phyloP scores from a whole-genome alignment of 2,329 filamentous ascomycete species.

The Eutypella sp. region DNA sequence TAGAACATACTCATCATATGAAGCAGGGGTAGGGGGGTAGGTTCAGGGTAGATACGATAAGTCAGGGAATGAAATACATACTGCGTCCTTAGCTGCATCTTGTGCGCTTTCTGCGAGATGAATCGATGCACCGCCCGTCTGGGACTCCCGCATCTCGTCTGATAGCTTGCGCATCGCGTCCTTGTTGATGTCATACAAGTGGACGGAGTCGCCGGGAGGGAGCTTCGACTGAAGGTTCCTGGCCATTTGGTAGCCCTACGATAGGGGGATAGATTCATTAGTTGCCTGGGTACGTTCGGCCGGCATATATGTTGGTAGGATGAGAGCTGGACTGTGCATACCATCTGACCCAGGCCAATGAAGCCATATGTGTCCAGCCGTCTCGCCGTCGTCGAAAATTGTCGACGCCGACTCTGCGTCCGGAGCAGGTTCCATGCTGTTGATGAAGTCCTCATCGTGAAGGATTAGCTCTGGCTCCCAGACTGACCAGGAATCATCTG shows the following conservation, averaged over 20 bases:
- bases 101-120: conserved; percentile 39
- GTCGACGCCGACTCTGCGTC: conserved; percentile 39
- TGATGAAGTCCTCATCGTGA: conserved; percentile 42
- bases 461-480: conserved; percentile 20
- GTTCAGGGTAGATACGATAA: conserved; percentile 5
- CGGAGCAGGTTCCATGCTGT: conserved; percentile 33
- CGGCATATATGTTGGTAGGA: not conserved
- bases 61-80: conserved; percentile 32
- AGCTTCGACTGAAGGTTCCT: conserved; percentile 57
- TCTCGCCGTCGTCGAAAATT: conserved; percentile 45
- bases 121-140: conserved; percentile 40
- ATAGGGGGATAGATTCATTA: not conserved
- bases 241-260: conserved; percentile 58
- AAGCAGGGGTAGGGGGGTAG: no score
- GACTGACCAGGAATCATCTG: not conserved
- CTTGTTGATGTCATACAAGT: conserved; percentile 53
- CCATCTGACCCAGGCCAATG: conserved; percentile 58
- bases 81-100: conserved; percentile 48
- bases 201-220: conserved; percentile 43
- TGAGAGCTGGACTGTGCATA: conserved; percentile 29
- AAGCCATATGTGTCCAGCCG: conserved; percentile 53
- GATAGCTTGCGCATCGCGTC: conserved; percentile 42
- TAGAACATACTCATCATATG: conserved; percentile 35
- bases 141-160: conserved; percentile 39
- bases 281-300: conserved; percentile 7